A percentile compares a stretch with the other conserved stretches of the same genome.
Conservation (phyloP, 306 rosid genomes). For the Ormosia emarginata region DNA sequence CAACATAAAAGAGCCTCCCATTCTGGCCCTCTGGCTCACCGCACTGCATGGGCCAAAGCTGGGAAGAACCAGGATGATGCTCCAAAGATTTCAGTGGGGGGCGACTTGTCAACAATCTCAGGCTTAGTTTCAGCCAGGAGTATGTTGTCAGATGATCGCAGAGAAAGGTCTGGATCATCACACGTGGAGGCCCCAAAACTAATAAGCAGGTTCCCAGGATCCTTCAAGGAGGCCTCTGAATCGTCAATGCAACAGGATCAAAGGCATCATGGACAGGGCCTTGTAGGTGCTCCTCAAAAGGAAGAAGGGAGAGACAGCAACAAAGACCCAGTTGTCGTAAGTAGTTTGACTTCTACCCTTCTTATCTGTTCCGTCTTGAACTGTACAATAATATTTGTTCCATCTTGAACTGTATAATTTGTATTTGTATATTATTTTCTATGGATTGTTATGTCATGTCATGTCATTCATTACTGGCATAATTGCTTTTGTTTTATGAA, state of each 20-base stretch:
- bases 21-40: constrained; percentile 94
- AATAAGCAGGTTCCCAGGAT: constrained; percentile 79
- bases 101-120: constrained; percentile 58
- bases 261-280: constrained; percentile 48
- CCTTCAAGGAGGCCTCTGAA: constrained; percentile 86
- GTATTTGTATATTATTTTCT: neutral
- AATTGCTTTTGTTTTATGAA: neutral
- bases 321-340: constrained; percentile 79
- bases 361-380: neutral
- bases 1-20: constrained; percentile 94
- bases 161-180: constrained; percentile 75
- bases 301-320: constrained; percentile 59
- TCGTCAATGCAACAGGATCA: constrained; percentile 53
- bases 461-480: neutral
- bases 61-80: constrained; percentile 74
- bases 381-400: neutral
- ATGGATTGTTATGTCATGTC: neutral
- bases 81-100: constrained; percentile 71
- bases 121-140: constrained; percentile 87
- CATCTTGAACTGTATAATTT: neutral
- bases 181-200: constrained; percentile 71
- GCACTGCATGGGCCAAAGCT: constrained; percentile 84
- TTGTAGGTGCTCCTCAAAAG: constrained; percentile 40
- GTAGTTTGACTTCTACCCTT: constrained; percentile 27
- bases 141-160: constrained; percentile 73